Evolutionary conservation across 306 rosid genomes (phyloP).

Genomic region (Trifolium dubium): DNA sequence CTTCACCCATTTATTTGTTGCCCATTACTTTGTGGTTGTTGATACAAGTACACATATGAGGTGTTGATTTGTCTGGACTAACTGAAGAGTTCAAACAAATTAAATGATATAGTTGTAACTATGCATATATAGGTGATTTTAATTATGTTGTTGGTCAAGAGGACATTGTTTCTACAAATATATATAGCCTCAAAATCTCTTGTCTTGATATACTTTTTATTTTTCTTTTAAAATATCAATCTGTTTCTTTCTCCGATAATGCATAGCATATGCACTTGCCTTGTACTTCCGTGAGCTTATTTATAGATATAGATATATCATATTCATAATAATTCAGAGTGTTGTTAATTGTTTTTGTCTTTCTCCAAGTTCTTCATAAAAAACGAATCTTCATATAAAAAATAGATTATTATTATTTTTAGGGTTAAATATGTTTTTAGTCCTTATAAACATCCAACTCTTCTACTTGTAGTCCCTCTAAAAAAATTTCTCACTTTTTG

Average conservation of each 20-base stretch:
- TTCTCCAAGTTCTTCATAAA: background rate
- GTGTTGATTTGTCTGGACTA: constrained; percentile 42
- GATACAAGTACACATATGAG: constrained; percentile 27
- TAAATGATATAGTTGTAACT: constrained; percentile 20
- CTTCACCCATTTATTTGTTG: constrained; percentile 30
- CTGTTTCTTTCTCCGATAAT: constrained; percentile 30
- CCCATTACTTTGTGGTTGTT: constrained; percentile 2
- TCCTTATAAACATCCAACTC: too few relatives aligned
- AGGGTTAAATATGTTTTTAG: too few relatives aligned
- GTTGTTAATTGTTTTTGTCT: constrained; percentile 4
- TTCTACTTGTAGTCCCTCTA: too few relatives aligned
- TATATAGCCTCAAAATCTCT: constrained; percentile 37
- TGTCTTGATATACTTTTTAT: background rate
- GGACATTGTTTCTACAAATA: constrained; percentile 8
- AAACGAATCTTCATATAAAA: background rate
- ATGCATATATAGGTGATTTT: background rate
- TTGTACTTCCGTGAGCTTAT: constrained; percentile 30
- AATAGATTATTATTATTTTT: too few relatives aligned
- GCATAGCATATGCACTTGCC: constrained; percentile 33
- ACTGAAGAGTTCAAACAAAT: constrained; percentile 30
- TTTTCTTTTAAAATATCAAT: background rate
- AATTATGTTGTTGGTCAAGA: constrained; percentile 30
- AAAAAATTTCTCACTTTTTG: too few relatives aligned
- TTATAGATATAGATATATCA: constrained; percentile 23
- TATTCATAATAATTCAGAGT: constrained; percentile 22